Evolutionary conservation across 805 yeast species (phyloP).

Genomic region (Lipomyces yamadae): DNA sequence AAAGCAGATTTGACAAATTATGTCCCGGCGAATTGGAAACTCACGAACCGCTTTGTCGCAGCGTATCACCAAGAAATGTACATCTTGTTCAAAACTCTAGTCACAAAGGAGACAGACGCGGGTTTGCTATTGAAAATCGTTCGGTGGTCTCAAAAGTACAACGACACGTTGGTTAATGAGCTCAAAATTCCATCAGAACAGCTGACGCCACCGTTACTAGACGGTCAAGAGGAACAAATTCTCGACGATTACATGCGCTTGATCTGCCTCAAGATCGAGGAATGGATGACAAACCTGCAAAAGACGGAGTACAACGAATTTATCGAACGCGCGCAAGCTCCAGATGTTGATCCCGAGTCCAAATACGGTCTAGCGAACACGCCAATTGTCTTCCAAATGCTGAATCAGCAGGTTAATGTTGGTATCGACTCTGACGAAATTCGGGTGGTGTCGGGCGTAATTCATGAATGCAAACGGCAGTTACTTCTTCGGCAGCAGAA

Average conservation of each 20-base stretch:
- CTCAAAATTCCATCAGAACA: conserved; percentile 55
- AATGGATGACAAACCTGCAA: conserved; percentile 78
- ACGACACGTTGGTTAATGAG: conserved; percentile 55
- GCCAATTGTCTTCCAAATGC: conserved; percentile 76
- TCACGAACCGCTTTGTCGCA: conserved; percentile 63
- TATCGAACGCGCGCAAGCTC: conserved; percentile 68
- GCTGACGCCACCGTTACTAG: conserved; percentile 65
- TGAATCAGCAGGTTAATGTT: conserved; percentile 86
- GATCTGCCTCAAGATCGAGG: conserved; percentile 72
- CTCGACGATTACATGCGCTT: conserved; percentile 78
- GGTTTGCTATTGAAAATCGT: conserved; percentile 71
- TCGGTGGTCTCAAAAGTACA: conserved; percentile 74
- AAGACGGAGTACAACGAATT: conserved; percentile 71
- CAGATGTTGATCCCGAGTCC: conserved; percentile 70
- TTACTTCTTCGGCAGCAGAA: conserved; percentile 64
- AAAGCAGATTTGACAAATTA: conserved; percentile 60
- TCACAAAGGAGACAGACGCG: conserved; percentile 78
- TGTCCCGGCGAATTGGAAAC: conserved; percentile 77
- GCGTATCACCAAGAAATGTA: conserved; percentile 73
- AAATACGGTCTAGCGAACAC: conserved; percentile 74
- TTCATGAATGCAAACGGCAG: conserved; percentile 68
- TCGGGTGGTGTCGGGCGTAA: conserved; percentile 75
- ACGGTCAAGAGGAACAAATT: conserved; percentile 70
- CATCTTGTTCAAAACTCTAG: conserved; percentile 63
- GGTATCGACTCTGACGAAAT: conserved; percentile 86